A percentile compares a stretch with the other conserved stretches of the same genome.
Evolutionary conservation across 306 rosid species (phyloP).

Genomic region (Vigna reflexopilosa): DNA sequence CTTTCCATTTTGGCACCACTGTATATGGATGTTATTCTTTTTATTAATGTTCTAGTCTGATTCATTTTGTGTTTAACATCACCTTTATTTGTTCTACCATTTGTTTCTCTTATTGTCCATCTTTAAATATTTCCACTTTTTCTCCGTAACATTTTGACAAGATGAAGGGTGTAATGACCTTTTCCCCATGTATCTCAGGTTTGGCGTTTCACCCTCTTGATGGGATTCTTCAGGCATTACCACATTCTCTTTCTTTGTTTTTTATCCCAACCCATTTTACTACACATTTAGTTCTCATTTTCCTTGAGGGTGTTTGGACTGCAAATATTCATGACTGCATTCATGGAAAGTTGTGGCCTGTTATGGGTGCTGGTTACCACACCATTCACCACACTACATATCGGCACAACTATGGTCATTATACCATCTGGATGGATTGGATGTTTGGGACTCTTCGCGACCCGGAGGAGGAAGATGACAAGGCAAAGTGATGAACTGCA

Average conservation of each 20-base stretch:
- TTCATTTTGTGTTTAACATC: not conserved
- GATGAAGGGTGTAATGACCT: constrained; percentile 34
- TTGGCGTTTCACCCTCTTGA: constrained; percentile 96
- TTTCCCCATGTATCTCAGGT: constrained; percentile 60
- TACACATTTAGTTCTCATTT: constrained; percentile 67
- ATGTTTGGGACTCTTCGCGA: constrained; percentile 90
- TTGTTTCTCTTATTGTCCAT: constrained; percentile 8
- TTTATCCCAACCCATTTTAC: constrained; percentile 79
- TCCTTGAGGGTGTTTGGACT: constrained; percentile 85
- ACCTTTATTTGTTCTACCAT: not conserved
- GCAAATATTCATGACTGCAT: constrained; percentile 93
- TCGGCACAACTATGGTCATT: constrained; percentile 93
- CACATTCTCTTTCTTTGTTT: constrained; percentile 69
- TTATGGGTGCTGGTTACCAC: constrained; percentile 99
- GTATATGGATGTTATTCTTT: not conserved
- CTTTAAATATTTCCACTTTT: not conserved
- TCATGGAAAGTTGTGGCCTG: constrained; percentile 82
- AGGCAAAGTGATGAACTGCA: constrained; percentile 51
- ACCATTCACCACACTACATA: constrained; percentile 94
- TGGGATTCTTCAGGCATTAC: constrained; percentile 92
- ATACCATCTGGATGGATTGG: constrained; percentile 96
- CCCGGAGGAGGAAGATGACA: constrained; percentile 63
- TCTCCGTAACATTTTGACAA: not conserved
- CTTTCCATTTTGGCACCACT: not conserved
- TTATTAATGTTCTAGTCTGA: not conserved